Base-by-base conservation (phyloP, 768 basidiomycete species). In the Mycena leptocephala region DNA sequence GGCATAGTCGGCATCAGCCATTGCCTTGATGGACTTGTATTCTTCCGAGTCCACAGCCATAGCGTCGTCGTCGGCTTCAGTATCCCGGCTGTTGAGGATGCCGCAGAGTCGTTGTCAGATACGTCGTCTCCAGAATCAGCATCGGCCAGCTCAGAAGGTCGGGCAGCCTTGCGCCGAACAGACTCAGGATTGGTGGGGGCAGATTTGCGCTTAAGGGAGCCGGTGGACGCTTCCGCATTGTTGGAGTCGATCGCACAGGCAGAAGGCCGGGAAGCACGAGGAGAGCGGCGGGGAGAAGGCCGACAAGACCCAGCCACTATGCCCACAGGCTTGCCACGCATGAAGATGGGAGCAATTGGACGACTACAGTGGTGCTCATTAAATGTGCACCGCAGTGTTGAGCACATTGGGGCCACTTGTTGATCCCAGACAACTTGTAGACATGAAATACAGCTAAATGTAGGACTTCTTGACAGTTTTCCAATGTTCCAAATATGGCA, bases 1-100 rank as follows among this genome's bases (percentile, higher is more conserved):
- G 3, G 67, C 58, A 22, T 70, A 58, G 32, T 70, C 69, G 2
- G 69, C 58, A 62, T 70, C 69, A 2, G 28, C 69, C 58, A 70
- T 61, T 6, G 59, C 59, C n/a, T 70, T 61, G n/a, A 70, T 33
- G 11, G 69, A 61, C 14, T 62, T 5, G 33, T 70, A 70, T 11
- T 69, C 35, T 13, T 63, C 41, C 28, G 26, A 2, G 3, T 70
- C 58, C 4, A 61, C 11, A 33, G 46, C 68, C 39, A 59, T 59
- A 3, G 22, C 58, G 24, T 70, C 69, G 9, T n/a, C 65, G 14
- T 41, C 37, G 6, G 24, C 14, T 2, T 37, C 51, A 20, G 53
- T 20, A 9, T 35, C 66, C n/a, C 13, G n/a, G n/a, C n/a, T n/a
- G n/a, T 13, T 26, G 30, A n/a, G 32, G 66, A 55, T 6, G 53